These are phyloP conservation scores for Glutinoglossum americanum DNA, from an alignment of 495 filamentous ascomycete species.

Conservation along the genomic window DNA sequence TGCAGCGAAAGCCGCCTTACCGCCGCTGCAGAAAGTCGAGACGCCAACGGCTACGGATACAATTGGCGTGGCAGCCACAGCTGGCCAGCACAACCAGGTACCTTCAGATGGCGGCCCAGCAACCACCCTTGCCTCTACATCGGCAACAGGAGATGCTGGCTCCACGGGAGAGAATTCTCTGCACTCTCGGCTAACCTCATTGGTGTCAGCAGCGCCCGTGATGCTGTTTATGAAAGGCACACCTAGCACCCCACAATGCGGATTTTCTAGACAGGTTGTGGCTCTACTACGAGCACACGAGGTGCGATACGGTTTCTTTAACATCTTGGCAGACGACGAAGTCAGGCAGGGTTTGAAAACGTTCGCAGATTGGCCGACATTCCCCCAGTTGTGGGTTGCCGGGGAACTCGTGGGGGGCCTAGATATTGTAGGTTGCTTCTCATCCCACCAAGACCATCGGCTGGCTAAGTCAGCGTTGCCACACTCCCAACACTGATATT, in stretches of 20 bases:
- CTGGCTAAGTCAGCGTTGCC: background rate
- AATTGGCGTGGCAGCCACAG: constrained; percentile 13
- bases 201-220: constrained; percentile 86
- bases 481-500: background rate
- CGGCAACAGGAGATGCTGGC: constrained; percentile 21
- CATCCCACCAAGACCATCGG: constrained; percentile 2
- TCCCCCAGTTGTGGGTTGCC: constrained; percentile 67
- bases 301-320: constrained; percentile 96
- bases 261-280: constrained; percentile 81
- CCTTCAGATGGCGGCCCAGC: constrained; percentile 24
- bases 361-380: constrained; percentile 93
- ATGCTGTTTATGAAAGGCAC: constrained; percentile 97
- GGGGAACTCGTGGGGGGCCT: constrained; percentile 79
- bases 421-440: constrained; percentile 60
- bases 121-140: constrained; percentile 21
- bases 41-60: constrained; percentile 3
- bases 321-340: constrained; percentile 93
- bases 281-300: constrained; percentile 63
- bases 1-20: constrained; percentile 10
- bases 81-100: constrained; percentile 22
- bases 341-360: constrained; percentile 89
- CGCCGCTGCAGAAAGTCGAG: constrained; percentile 15
- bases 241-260: constrained; percentile 76
- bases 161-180: constrained; percentile 46
- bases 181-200: constrained; percentile 45